A percentile compares a stretch with the other conserved stretches of the same genome.
Evolutionary conservation across 768 basidiomycete genomes (phyloP).

Genomic region (Guyanaporus albipodus): DNA sequence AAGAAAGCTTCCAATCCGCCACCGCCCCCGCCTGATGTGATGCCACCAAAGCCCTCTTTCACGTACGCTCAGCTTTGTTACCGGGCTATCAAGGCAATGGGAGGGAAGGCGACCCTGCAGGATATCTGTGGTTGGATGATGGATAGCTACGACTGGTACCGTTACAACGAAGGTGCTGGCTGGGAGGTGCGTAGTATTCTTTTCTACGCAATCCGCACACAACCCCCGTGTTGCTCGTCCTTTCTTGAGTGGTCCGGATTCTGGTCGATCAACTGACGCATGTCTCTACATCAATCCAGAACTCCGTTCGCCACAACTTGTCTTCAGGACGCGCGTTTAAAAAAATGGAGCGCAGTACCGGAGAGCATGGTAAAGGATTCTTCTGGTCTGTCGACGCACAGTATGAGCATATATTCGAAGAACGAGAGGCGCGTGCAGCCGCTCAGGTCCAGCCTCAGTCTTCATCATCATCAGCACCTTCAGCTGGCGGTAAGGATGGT

Average conservation of each 20-base stretch:
- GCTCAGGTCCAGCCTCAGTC: constrained; percentile 25
- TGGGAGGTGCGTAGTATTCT: constrained; percentile 72
- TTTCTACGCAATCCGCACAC: neutral
- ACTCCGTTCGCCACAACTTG: constrained; percentile 93
- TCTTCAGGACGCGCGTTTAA: constrained; percentile 89
- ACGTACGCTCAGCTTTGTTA: constrained; percentile 93
- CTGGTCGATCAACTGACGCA: constrained; percentile 10
- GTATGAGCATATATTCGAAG: constrained; percentile 62
- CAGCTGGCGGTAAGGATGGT: constrained; percentile 35
- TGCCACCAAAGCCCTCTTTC: constrained; percentile 83
- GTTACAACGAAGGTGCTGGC: constrained; percentile 71
- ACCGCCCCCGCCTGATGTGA: constrained; percentile 66
- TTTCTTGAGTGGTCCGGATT: constrained; percentile 1
- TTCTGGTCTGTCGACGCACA: constrained; percentile 90
- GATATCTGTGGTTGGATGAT: constrained; percentile 93
- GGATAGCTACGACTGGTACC: constrained; percentile 86
- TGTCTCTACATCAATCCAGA: constrained; percentile 42
- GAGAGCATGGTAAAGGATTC: constrained; percentile 87
- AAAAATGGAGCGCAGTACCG: constrained; percentile 81
- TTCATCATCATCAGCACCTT: constrained; percentile 16
- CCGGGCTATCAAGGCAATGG: constrained; percentile 77
- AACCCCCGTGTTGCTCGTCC: neutral
- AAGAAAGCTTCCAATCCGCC: constrained; percentile 51
- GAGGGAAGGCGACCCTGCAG: constrained; percentile 84
- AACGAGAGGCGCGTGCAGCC: constrained; percentile 56